Percentiles rank a stretch among this genome's conserved stretches.
Evolutionary conservation across 352 stramenopile species (phyloP).

Genomic region (Globisporangium irregulare): DNA sequence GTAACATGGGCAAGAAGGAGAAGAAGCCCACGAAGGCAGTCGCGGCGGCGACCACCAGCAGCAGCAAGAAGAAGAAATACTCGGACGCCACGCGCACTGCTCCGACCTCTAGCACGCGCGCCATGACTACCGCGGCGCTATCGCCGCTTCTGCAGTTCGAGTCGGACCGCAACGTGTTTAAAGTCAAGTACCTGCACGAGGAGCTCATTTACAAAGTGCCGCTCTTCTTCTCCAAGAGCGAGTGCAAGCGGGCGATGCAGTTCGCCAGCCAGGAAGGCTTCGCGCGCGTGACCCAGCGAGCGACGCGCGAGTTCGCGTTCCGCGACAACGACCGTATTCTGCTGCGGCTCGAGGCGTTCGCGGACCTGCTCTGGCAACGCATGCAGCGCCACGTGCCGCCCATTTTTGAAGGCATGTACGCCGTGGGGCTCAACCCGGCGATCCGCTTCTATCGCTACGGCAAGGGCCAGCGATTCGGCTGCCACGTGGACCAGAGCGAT

Average conservation of each 20-base stretch:
- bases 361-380: slow-evolving; percentile 63
- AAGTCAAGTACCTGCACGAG: slow-evolving; percentile 38
- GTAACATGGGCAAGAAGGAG: slow-evolving; percentile 16
- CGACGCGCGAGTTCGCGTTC: slow-evolving; percentile 62
- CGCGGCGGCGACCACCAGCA: background rate
- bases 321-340: slow-evolving; percentile 76
- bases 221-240: slow-evolving; percentile 53
- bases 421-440: slow-evolving; percentile 61
- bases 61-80: slow-evolving; percentile 17
- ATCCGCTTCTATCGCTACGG: slow-evolving; percentile 80
- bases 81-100: slow-evolving; percentile 18
- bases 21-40: slow-evolving; percentile 1
- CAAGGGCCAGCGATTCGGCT: slow-evolving; percentile 68
- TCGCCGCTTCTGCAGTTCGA: slow-evolving; percentile 48
- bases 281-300: slow-evolving; percentile 65
- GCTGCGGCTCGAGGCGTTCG: slow-evolving; percentile 57
- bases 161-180: slow-evolving; percentile 31
- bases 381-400: slow-evolving; percentile 49
- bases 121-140: slow-evolving; percentile 10
- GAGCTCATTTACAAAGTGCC: slow-evolving; percentile 68
- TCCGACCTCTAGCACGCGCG: slow-evolving; percentile 2
- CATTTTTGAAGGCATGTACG: slow-evolving; percentile 62
- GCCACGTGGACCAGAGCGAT: slow-evolving; percentile 84
- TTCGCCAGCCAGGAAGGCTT: slow-evolving; percentile 63
- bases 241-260: slow-evolving; percentile 58